Percentiles rank a stretch among this genome's conserved stretches.
Evolutionary conservation across 345 rosid species (phyloP).

Genomic region (Linum trigynum): DNA sequence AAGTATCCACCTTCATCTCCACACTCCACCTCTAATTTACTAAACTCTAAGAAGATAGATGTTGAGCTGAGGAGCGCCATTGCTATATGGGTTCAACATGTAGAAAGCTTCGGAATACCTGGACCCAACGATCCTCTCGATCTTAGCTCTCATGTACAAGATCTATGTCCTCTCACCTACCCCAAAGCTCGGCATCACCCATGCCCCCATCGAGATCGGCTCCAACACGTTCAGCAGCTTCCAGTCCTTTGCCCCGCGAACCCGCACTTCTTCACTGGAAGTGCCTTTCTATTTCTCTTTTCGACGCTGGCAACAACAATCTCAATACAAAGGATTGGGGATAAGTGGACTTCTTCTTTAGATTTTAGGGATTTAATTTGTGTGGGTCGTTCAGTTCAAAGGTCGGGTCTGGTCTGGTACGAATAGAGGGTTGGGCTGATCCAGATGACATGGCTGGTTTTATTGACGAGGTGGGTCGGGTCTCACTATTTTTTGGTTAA

Average conservation of each 20-base stretch:
- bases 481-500: no score
- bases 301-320: no score
- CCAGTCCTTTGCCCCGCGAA: conserved; percentile 63
- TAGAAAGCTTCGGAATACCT: conserved; percentile 97
- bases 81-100: conserved; percentile 98
- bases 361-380: no score
- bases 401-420: no score
- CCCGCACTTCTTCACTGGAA: conserved; percentile 70
- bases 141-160: conserved; percentile 89
- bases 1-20: no score
- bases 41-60: conserved; percentile 81
- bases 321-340: no score
- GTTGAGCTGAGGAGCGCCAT: conserved; percentile 95
- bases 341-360: no score
- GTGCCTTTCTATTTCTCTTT: no score
- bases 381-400: no score
- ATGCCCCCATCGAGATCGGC: conserved; percentile 96
- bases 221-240: conserved; percentile 77
- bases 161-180: conserved; percentile 49
- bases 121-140: conserved; percentile 88
- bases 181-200: conserved; percentile 63
- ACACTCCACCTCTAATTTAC: not conserved
- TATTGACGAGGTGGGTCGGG: no score
- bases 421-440: no score
- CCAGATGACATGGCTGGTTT: no score